A percentile compares a stretch with the other conserved stretches of the same genome.
These are phyloP conservation scores for Collybia sordida DNA, from an alignment of 768 basidiomycete species.

Conservation along the genomic window DNA sequence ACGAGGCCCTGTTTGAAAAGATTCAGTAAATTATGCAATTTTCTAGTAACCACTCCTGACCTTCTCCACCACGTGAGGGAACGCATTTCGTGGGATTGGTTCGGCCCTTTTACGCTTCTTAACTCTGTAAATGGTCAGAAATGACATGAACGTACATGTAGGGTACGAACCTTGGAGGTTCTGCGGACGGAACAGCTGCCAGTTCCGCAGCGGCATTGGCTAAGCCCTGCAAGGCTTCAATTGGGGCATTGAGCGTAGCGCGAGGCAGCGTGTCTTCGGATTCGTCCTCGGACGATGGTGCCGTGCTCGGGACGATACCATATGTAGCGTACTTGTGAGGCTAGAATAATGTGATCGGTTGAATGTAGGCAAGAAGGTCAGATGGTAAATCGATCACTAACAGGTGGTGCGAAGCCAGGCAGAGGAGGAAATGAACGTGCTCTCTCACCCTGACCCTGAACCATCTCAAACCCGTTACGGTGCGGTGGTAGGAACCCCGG, in stretches of 20 bases:
- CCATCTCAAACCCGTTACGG: conserved; percentile 41
- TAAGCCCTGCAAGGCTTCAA: conserved; percentile 90
- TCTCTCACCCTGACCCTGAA: conserved; percentile 29
- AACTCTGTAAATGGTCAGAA: conserved; percentile 41
- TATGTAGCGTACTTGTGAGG: conserved; percentile 91
- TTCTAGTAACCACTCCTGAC: conserved; percentile 29
- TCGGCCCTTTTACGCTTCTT: conserved; percentile 86
- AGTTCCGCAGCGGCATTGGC: conserved; percentile 96
- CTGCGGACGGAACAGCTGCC: conserved; percentile 71
- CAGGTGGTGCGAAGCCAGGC: conserved; percentile 90
- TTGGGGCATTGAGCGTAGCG: conserved; percentile 84
- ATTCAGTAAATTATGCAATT: not conserved
- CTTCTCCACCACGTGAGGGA: conserved; percentile 90
- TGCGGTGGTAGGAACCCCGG: conserved; percentile 31
- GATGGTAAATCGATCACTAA: conserved; percentile 32
- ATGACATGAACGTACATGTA: conserved; percentile 5
- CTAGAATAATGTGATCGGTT: conserved; percentile 33
- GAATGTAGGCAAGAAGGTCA: not conserved
- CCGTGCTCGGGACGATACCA: conserved; percentile 82
- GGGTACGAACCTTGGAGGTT: conserved; percentile 53
- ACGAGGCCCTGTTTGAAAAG: conserved; percentile 67
- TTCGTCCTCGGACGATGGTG: conserved; percentile 88
- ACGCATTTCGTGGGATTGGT: conserved; percentile 81
- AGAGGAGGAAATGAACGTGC: conserved; percentile 72
- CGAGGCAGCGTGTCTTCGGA: conserved; percentile 88